Percentiles rank a stretch among this genome's conserved stretches.
Evolutionary conservation across 345 rosid genomes (phyloP).

Genomic region (Isatis tinctoria): DNA sequence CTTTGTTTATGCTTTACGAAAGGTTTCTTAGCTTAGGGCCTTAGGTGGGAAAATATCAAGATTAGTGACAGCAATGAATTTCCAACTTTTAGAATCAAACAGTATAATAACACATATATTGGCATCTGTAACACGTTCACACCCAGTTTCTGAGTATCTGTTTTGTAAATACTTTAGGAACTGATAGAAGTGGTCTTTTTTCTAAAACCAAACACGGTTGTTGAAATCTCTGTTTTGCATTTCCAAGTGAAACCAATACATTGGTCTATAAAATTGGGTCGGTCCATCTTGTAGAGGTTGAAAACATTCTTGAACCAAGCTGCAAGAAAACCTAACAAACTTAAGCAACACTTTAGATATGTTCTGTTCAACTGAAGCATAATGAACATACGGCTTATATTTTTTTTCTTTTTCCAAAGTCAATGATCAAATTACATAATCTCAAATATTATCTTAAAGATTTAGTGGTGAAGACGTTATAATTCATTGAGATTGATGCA

Average conservation of each 20-base stretch:
- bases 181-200: no score
- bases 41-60: no score
- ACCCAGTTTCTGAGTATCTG: no score
- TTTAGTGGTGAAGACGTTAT: slow-evolving; percentile 3
- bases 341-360: not conserved
- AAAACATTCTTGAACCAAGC: not conserved
- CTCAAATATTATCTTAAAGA: not conserved
- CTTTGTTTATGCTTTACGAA: no score
- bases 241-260: not conserved
- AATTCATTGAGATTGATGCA: not conserved
- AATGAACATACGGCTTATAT: not conserved
- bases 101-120: no score
- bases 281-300: not conserved
- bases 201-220: no score
- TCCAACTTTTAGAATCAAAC: no score
- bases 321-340: not conserved
- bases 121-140: no score
- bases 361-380: not conserved
- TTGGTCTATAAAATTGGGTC: no score
- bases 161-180: no score
- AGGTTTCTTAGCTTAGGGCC: no score
- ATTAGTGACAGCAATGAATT: no score
- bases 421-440: slow-evolving; percentile 13
- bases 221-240: not conserved
- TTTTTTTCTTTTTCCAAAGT: not conserved